Percentiles rank a stretch among this genome's conserved stretches.
These are phyloP conservation scores for Crithidia sp. DNA, from an alignment of 208 protist species.

Conservation along the genomic window DNA sequence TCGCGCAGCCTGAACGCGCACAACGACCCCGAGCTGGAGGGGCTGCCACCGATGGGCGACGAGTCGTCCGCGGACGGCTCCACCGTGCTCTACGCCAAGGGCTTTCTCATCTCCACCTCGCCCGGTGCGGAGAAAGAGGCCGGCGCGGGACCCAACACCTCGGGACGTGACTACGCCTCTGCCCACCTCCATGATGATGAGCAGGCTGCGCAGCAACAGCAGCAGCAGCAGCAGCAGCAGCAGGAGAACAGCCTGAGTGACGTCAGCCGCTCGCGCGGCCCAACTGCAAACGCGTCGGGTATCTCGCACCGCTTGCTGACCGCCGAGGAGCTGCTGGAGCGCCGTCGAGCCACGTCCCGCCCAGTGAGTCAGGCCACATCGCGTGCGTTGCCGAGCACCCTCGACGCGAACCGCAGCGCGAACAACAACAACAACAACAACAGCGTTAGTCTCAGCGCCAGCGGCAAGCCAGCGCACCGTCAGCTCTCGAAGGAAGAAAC, in stretches of 20 bases:
- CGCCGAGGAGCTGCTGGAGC: slow-evolving; percentile 24
- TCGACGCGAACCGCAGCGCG: background rate
- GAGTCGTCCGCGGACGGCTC: slow-evolving; percentile 16
- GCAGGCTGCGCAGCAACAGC: background rate
- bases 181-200: slow-evolving; percentile 17
- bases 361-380: slow-evolving; percentile 18
- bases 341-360: slow-evolving; percentile 13
- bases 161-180: background rate
- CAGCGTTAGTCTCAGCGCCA: slow-evolving; percentile 18
- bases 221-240: slow-evolving; percentile 16
- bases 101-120: slow-evolving; percentile 30
- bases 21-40: slow-evolving; percentile 42
- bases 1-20: slow-evolving; percentile 36
- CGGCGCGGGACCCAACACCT: background rate
- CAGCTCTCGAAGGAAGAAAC: slow-evolving; percentile 44
- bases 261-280: slow-evolving; percentile 20
- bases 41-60: slow-evolving; percentile 24
- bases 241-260: slow-evolving; percentile 3
- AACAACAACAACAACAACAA: slow-evolving; percentile 24
- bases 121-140: background rate
- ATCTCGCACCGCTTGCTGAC: slow-evolving; percentile 36
- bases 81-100: slow-evolving; percentile 28
- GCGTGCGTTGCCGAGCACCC: background rate
- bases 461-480: slow-evolving; percentile 35
- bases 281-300: slow-evolving; percentile 11